These are phyloP conservation scores for Pilasporangium apinafurcum DNA, from an alignment of 352 stramenopile genomes.

Conservation along the genomic window DNA sequence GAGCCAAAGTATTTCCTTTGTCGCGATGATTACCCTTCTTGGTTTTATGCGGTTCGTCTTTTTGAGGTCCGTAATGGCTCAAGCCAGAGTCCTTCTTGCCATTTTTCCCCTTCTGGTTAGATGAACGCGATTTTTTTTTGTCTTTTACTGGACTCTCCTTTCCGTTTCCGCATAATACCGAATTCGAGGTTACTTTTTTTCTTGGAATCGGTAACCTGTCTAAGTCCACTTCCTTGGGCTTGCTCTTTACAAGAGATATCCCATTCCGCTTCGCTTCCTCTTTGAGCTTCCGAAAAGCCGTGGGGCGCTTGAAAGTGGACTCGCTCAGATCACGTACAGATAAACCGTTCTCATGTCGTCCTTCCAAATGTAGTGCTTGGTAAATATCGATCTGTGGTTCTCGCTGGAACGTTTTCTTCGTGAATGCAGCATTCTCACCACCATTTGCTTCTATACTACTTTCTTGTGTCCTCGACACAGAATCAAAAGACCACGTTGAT, in stretches of 20 bases:
- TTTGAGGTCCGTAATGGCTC: conserved; percentile 30
- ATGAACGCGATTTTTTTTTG: conserved; percentile 7
- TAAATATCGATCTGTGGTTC: conserved; percentile 56
- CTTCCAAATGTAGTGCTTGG: conserved; percentile 44
- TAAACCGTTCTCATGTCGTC: conserved; percentile 16
- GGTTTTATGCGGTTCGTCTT: background rate
- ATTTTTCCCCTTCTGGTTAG: conserved; percentile 8
- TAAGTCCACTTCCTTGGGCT: conserved; percentile 28
- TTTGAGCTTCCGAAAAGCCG: conserved; percentile 44
- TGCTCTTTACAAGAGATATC: conserved; percentile 27
- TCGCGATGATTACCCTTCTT: conserved; percentile 4
- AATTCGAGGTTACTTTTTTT: conserved; percentile 10
- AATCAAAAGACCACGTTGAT: conserved; percentile 1
- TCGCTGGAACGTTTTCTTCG: conserved; percentile 12
- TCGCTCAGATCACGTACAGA: conserved; percentile 19
- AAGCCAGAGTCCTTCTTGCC: conserved; percentile 10
- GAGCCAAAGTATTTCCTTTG: conserved; percentile 1
- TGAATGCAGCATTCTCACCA: conserved; percentile 2
- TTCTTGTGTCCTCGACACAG: no score
- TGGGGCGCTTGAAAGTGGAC: conserved; percentile 41
- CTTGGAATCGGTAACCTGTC: conserved; percentile 51
- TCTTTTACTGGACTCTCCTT: conserved; percentile 11
- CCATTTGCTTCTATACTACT: no score
- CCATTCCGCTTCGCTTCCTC: conserved; percentile 31
- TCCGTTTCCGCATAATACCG: background rate